phyloP scores from a whole-genome alignment of 805 yeast species.

The Saturnispora galanensis region DNA sequence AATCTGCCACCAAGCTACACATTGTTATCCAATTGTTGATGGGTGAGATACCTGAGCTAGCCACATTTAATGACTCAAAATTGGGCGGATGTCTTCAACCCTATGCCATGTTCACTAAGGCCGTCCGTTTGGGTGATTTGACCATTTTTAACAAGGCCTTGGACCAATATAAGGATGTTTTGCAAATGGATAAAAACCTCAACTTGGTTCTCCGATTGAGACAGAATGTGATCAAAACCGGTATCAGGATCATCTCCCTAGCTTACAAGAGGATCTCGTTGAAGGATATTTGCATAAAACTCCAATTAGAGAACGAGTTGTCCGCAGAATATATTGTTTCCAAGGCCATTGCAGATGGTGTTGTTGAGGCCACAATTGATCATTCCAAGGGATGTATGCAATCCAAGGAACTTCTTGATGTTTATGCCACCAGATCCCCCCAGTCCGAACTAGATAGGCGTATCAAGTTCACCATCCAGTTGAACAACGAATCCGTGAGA shows the following conservation, averaged over 20 bases:
- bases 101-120: conserved; percentile 77
- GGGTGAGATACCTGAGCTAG: conserved; percentile 93
- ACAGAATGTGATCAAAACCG: conserved; percentile 96
- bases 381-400: conserved; percentile 89
- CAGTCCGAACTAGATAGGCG: conserved; percentile 85
- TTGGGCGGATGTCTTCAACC: conserved; percentile 60
- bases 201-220: conserved; percentile 81
- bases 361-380: conserved; percentile 87
- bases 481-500: conserved; percentile 87
- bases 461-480: conserved; percentile 79
- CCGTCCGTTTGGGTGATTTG: conserved; percentile 88
- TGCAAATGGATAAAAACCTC: conserved; percentile 70
- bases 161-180: conserved; percentile 46
- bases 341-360: conserved; percentile 94
- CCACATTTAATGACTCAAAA: conserved; percentile 59
- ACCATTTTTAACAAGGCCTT: conserved; percentile 67
- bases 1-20: conserved; percentile 79
- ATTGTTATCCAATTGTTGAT: conserved; percentile 84
- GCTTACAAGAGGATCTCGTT: conserved; percentile 86
- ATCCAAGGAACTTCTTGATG: conserved; percentile 74
- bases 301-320: conserved; percentile 88
- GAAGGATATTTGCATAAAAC: conserved; percentile 86
- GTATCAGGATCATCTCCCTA: conserved; percentile 84
- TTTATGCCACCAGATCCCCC: conserved; percentile 82
- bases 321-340: conserved; percentile 95